Conservation (phyloP, 345 rosid species). For the Lumnitzera littorea region DNA sequence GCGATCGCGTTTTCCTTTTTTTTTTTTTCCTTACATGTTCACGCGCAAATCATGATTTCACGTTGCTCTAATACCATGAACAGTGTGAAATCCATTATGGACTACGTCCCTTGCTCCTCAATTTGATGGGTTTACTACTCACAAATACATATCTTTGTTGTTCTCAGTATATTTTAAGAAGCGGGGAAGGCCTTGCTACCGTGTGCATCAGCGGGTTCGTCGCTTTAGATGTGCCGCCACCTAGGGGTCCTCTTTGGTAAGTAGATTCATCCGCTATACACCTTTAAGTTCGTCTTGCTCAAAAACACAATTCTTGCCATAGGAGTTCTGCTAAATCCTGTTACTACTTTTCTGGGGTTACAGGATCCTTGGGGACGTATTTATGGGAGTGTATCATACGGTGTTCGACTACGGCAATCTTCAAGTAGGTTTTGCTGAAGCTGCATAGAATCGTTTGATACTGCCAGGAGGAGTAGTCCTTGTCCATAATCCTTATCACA, state of each 20-base stretch:
- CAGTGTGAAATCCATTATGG: too few species aligned
- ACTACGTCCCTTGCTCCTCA: too few species aligned
- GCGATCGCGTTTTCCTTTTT: background rate
- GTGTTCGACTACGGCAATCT: slow-evolving; percentile 64
- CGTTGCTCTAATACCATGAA: too few species aligned
- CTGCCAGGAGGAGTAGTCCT: background rate
- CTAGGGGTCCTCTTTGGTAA: slow-evolving; percentile 68
- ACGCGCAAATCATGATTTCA: background rate
- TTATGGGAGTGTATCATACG: slow-evolving; percentile 77
- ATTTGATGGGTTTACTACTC: too few species aligned
- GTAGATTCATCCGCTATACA: background rate
- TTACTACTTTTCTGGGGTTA: background rate
- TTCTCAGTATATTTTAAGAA: slow-evolving; percentile 60
- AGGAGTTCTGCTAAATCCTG: background rate
- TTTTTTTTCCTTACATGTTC: background rate
- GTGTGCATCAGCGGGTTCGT: slow-evolving; percentile 65
- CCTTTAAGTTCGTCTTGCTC: background rate
- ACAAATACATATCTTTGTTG: too few species aligned
- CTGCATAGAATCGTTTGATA: slow-evolving; percentile 20
- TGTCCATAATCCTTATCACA: background rate
- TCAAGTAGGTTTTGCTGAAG: slow-evolving; percentile 57
- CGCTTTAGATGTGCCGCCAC: slow-evolving; percentile 61
- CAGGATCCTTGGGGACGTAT: slow-evolving; percentile 81
- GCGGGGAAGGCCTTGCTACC: slow-evolving; percentile 38
- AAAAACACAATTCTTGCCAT: background rate